These are phyloP conservation scores for Xanthoconium purpureum DNA, from an alignment of 768 basidiomycete species.

Conservation along the genomic window DNA sequence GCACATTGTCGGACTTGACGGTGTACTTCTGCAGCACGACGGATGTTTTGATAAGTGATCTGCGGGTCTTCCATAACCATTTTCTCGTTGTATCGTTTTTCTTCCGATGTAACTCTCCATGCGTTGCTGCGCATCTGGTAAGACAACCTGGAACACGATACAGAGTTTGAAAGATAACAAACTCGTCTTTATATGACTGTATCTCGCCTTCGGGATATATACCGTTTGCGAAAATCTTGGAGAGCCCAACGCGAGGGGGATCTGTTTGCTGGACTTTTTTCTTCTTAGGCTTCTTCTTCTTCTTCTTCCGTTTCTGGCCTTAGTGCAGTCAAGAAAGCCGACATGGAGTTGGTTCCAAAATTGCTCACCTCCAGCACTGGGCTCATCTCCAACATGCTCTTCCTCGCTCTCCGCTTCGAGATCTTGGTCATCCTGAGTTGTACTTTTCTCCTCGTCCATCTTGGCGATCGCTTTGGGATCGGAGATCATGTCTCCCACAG, in stretches of 20 bases:
- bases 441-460: conserved; percentile 13
- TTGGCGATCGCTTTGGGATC: conserved; percentile 10
- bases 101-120: conserved; percentile 87
- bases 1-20: conserved; percentile 85
- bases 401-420: conserved; percentile 34
- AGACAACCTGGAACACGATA: neutral
- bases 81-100: conserved; percentile 81
- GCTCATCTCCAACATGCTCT: conserved; percentile 28
- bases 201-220: conserved; percentile 89
- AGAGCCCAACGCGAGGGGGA: conserved; percentile 85
- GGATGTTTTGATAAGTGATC: conserved; percentile 83
- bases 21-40: conserved; percentile 94
- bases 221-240: conserved; percentile 85
- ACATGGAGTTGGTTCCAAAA: neutral
- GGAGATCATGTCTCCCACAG: conserved; percentile 17
- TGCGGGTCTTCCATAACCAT: conserved; percentile 77
- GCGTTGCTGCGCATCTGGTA: conserved; percentile 56
- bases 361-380: conserved; percentile 28
- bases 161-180: conserved; percentile 31
- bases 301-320: conserved; percentile 85
- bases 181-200: conserved; percentile 91
- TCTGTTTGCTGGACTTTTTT: conserved; percentile 83
- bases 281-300: conserved; percentile 90
- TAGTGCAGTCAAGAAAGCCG: neutral
- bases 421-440: conserved; percentile 18